Base-by-base conservation (phyloP, 73 alveolate species). In the Loxodes magnus region DNA sequence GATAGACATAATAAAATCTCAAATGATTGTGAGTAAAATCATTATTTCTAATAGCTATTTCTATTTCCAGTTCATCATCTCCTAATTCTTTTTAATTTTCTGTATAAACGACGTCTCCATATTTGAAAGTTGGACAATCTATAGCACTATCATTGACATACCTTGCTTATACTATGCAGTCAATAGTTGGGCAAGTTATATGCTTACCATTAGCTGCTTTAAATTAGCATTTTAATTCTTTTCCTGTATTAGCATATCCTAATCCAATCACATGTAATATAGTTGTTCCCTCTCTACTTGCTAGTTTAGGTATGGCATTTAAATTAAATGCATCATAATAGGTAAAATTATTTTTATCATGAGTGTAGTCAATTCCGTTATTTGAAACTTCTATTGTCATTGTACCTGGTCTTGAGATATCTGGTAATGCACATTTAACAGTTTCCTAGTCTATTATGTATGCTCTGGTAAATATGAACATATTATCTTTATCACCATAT, bases 301-400 rank as follows among this genome's bases (percentile, higher is more conserved):
- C 56, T 60, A 87, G 65, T 63, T 72, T 88, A 4, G 97, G 97
- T 31, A 72, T 77, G 0, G 82, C 94, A 37, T 59, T 73, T 22
- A 87, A 66, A 0, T 82, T 79, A 54, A 72, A 87, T 2, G 97
- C 95, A 58, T 87, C 97, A 78, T 70, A 87, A 68, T 60, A 87
- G 29, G 94, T 84, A 64, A 71, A 87, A 44, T 51, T 62, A 5
- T 39, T 46, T 20, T 66, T 58, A 73, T 87, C 76, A 51, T 79
- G 77, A 9, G 95, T 82, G 50, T 69, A 87, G 49, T 87, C 97
- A 34, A 67, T 74, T 10, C 93, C 94, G 35, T 82, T 87, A 21
- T 78, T 35, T 16, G 97, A 69, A 17, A 79, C 54, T 68, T 87
- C 97, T 2, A 87, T 67, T 33, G 63, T 59, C 20, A 87, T 64